Conservation (phyloP, 1,284 basidiomycete genomes). For the Pascua sp. region DNA sequence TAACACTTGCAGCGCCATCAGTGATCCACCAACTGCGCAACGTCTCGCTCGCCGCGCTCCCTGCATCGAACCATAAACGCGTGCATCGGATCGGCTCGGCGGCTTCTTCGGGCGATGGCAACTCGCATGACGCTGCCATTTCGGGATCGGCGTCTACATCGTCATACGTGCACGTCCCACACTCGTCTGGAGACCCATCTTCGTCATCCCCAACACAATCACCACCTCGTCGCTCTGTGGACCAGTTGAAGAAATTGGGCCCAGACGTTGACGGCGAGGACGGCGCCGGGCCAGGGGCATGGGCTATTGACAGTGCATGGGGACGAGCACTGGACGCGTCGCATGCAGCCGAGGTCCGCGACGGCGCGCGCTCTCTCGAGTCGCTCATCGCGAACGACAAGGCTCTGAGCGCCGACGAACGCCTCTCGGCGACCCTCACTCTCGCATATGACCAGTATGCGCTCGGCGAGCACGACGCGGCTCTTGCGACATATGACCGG, state of each 20-base stretch:
- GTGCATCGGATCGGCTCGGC: conserved; percentile 16
- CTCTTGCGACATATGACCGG: conserved; percentile 58
- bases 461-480: conserved; percentile 62
- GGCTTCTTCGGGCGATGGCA: conserved; percentile 25
- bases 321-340: conserved; percentile 27
- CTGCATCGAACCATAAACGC: no score
- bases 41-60: conserved; percentile 29
- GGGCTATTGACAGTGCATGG: not conserved
- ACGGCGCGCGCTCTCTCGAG: conserved; percentile 25
- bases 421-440: conserved; percentile 53
- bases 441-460: conserved; percentile 75
- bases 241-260: no score
- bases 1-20: conserved; percentile 24
- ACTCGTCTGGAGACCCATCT: no score
- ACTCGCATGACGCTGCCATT: conserved; percentile 9
- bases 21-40: conserved; percentile 40
- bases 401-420: conserved; percentile 22
- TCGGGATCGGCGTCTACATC: conserved; percentile 27
- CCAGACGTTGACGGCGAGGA: conserved; percentile 2
- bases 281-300: not conserved
- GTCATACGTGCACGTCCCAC: conserved; percentile 38
- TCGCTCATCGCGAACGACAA: conserved; percentile 1
- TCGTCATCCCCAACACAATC: not conserved
- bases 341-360: conserved; percentile 26
- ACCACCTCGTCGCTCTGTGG: no score